Evolutionary conservation across 495 filamentous ascomycete genomes (phyloP).

Genomic region (Evernia prunastri): DNA sequence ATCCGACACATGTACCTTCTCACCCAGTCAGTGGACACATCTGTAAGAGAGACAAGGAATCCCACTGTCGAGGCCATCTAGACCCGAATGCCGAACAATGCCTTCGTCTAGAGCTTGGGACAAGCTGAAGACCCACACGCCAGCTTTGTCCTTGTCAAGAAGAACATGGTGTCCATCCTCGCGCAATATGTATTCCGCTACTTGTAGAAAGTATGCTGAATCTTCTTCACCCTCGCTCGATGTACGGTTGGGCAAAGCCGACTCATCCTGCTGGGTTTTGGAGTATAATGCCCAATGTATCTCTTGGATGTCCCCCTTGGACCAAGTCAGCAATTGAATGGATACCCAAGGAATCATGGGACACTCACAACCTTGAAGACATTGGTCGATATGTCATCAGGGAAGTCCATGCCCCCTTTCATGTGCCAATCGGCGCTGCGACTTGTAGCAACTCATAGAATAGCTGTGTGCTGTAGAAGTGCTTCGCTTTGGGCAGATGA

Average conservation of each 20-base stretch:
- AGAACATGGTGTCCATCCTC: conserved; percentile 7
- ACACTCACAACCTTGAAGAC: conserved; percentile 27
- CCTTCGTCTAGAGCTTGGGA: conserved; percentile 6
- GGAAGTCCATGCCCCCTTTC: conserved; percentile 23
- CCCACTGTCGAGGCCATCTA: neutral
- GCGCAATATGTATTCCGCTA: conserved; percentile 6
- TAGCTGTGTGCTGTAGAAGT: conserved; percentile 8
- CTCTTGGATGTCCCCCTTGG: conserved; percentile 18
- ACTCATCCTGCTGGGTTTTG: neutral
- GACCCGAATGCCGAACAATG: neutral
- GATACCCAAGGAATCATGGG: neutral
- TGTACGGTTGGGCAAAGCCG: neutral
- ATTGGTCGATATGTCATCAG: conserved; percentile 25
- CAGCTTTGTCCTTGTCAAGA: conserved; percentile 13
- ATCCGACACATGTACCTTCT: neutral
- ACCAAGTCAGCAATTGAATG: neutral
- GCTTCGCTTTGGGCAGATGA: conserved; percentile 8
- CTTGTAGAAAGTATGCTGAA: neutral
- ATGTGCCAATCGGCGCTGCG: conserved; percentile 15
- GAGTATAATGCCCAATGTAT: conserved; percentile 19
- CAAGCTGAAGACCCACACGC: conserved; percentile 22
- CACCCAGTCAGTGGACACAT: neutral
- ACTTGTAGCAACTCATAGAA: conserved; percentile 20
- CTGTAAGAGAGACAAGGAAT: neutral
- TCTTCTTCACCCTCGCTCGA: neutral